phyloP scores from a whole-genome alignment of 768 basidiomycete genomes.

The Rhodosporidiobolus odoratus region DNA sequence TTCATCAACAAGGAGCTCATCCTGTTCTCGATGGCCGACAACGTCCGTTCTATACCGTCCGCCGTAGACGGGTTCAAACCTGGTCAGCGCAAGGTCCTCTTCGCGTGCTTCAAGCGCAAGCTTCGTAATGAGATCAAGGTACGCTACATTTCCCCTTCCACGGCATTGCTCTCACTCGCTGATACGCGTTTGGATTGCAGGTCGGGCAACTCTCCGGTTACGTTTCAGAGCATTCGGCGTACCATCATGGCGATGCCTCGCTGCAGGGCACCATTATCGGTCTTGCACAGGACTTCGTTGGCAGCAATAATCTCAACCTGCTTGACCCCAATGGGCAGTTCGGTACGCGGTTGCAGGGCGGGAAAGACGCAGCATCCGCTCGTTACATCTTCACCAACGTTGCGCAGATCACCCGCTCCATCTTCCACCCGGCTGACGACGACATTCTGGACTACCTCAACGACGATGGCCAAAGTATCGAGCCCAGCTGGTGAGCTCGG shows the following conservation, averaged over 20 bases:
- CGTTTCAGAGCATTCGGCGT: conserved; percentile 84
- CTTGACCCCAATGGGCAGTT: conserved; percentile 86
- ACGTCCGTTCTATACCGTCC: conserved; percentile 94
- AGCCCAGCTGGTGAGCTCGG: conserved; percentile 65
- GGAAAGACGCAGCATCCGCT: conserved; percentile 92
- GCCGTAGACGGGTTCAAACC: conserved; percentile 92
- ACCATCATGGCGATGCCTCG: conserved; percentile 92
- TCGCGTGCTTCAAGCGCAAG: conserved; percentile 92
- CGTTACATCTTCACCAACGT: conserved; percentile 91
- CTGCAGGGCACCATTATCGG: conserved; percentile 85
- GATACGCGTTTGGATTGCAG: conserved; percentile 45
- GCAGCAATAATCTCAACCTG: conserved; percentile 89
- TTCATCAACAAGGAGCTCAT: conserved; percentile 98
- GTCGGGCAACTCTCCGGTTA: conserved; percentile 95
- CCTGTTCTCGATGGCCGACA: conserved; percentile 98
- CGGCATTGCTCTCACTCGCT: neutral
- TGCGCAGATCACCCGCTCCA: conserved; percentile 62
- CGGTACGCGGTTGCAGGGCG: conserved; percentile 77
- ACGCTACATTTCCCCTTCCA: neutral
- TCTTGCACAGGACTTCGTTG: conserved; percentile 88
- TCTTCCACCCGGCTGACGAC: conserved; percentile 82
- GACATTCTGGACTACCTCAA: conserved; percentile 72
- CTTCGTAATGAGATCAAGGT: conserved; percentile 88
- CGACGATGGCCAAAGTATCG: conserved; percentile 79
- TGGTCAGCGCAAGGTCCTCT: conserved; percentile 93